Evolutionary conservation across 805 yeast species (phyloP), one percentile per base, ranked within the genome.

Genomic region (Blastobotrys peoriensis): DNA sequence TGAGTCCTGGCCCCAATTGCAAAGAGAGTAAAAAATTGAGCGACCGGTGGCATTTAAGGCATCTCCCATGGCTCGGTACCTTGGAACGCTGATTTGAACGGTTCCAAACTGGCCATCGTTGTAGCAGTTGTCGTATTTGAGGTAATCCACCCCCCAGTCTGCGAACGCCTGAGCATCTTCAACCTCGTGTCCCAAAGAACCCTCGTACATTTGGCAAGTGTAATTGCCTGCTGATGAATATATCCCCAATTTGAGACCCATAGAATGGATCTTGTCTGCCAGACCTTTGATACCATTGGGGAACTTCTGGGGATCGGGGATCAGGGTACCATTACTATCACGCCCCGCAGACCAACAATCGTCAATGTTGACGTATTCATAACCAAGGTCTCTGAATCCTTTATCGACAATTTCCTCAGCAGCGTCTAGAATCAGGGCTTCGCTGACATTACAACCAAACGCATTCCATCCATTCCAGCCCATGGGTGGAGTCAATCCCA

Each of bases 381-480:
- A 61, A 2, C 65, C 65, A 21, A 52, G 38, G 21, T 61, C 62
- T 23, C 35, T 40, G 13, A 61, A 45, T 2, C 64, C 63, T 20
- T 51, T 30, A 5, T 52, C 47, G 15, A 47, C 51, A n/a, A 61
- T 49, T 20, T 44, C 44, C 27, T 56, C 46, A 4, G 64, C 59
- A 4, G 58, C 52, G 15, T 38, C 43, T 10, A 58, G 35, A 2
- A 61, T 49, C 19, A 57, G 44, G 3, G 52, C 47, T 25, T 54
- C 62, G 37, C 47, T 59, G 30, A 60, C 60, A 36, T 56, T 46
- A 41, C 65, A 59, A 3, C 49, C 56, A 43, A 53, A 61, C 5
- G 57, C 51, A 40, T 58, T 57, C 65, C 65, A 61, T n/a, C 57
- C 51, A 44, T 54, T 50, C 64, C 63, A 59, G 16, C 62, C 64